These are phyloP conservation scores for Phytophthora cryptogea DNA, from an alignment of 352 stramenopile genomes.

Conservation along the genomic window DNA sequence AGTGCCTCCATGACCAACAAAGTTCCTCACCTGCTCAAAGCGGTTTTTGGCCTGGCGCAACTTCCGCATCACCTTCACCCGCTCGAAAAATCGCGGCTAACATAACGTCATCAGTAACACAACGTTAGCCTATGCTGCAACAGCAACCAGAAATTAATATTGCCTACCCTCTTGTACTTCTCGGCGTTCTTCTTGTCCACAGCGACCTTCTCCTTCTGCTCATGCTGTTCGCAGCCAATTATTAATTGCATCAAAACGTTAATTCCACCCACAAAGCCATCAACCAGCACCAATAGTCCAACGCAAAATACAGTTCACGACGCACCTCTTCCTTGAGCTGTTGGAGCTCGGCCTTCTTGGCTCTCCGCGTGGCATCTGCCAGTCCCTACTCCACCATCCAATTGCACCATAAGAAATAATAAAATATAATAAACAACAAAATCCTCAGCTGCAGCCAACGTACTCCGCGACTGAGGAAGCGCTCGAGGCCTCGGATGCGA, in stretches of 20 bases:
- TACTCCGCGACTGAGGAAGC: slow-evolving; percentile 76
- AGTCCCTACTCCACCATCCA: slow-evolving; percentile 33
- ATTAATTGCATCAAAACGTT: not conserved
- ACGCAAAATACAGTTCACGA: too few species aligned
- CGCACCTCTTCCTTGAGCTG: slow-evolving; percentile 51
- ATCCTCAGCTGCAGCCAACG: slow-evolving; percentile 7
- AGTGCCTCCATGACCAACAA: not conserved
- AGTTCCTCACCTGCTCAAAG: slow-evolving; percentile 46
- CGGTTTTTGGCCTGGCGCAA: slow-evolving; percentile 58
- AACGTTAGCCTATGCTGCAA: not conserved
- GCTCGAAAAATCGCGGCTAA: slow-evolving; percentile 81
- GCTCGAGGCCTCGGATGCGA: slow-evolving; percentile 77
- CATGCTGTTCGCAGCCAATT: slow-evolving; percentile 27
- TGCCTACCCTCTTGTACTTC: slow-evolving; percentile 79
- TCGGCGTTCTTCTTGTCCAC: slow-evolving; percentile 75
- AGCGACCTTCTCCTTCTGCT: slow-evolving; percentile 51
- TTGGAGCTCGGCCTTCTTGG: slow-evolving; percentile 56
- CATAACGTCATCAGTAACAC: slow-evolving; percentile 2
- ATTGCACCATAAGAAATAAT: not conserved
- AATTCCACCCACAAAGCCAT: not conserved
- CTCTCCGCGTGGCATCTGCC: slow-evolving; percentile 42
- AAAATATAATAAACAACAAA: not conserved
- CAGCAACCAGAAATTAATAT: not conserved
- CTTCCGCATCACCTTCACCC: slow-evolving; percentile 86
- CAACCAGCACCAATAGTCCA: not conserved